A percentile compares a stretch with the other conserved stretches of the same genome.
phyloP scores from a whole-genome alignment of 1,139 yeast species.

The Yamadazyma diddensiae region DNA sequence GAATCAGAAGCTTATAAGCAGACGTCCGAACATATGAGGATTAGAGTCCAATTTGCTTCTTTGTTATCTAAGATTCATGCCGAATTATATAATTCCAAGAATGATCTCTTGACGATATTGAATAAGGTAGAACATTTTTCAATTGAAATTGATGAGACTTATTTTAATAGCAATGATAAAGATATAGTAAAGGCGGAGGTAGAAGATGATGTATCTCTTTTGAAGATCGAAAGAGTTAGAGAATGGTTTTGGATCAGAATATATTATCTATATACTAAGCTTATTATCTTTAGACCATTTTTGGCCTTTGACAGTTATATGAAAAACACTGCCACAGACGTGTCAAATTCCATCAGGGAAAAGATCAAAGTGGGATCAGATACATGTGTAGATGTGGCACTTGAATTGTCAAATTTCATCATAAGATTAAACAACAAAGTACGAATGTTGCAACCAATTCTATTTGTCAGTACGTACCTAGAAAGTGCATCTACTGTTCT shows the following conservation, averaged over 20 bases:
- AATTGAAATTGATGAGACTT: conserved; percentile 9
- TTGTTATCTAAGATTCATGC: conserved; percentile 9
- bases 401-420: conserved; percentile 11
- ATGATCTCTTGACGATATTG: conserved; percentile 11
- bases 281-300: conserved; percentile 12
- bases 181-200: conserved; percentile 7
- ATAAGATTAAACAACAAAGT: conserved; percentile 11
- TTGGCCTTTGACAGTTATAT: conserved; percentile 11
- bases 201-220: conserved; percentile 4
- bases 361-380: conserved; percentile 11
- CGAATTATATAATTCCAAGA: conserved; percentile 11
- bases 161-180: conserved; percentile 7
- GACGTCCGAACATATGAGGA: conserved; percentile 9
- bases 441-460: conserved; percentile 12
- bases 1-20: conserved; percentile 3
- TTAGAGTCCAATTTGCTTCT: conserved; percentile 10
- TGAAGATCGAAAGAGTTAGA: conserved; percentile 5
- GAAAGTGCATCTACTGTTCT: conserved; percentile 14
- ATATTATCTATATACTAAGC: conserved; percentile 11
- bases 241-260: conserved; percentile 16
- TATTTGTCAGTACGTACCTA: conserved; percentile 12
- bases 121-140: conserved; percentile 12
- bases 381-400: conserved; percentile 9
- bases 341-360: conserved; percentile 6
- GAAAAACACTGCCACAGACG: conserved; percentile 6